Percentiles rank a stretch among this genome's conserved stretches.
Conservation (phyloP, 163 green algal genomes). For the Volvox carteri region DNA sequence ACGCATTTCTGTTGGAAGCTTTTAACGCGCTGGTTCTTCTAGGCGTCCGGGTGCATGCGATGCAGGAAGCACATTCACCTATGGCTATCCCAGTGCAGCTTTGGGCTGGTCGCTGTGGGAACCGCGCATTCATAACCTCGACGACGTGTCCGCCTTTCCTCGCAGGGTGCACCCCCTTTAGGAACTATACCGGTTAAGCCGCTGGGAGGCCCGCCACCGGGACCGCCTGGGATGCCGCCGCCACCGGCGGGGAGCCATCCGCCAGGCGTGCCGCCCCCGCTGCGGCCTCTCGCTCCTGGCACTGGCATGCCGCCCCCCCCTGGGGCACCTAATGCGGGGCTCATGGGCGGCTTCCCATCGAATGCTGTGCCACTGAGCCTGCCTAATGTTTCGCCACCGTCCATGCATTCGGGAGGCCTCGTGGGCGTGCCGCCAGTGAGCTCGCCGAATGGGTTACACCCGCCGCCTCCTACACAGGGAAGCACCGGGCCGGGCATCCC, state of each 20-base stretch:
- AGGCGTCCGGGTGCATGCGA: too few relatives aligned
- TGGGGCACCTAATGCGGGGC: neutral
- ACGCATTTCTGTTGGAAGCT: too few relatives aligned
- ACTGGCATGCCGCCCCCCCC: constrained; percentile 4
- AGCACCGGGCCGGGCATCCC: constrained; percentile 23
- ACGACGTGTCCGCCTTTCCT: too few relatives aligned
- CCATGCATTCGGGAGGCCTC: constrained; percentile 35
- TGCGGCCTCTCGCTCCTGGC: neutral
- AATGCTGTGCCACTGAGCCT: constrained; percentile 45
- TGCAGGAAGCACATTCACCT: too few relatives aligned
- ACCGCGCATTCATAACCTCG: too few relatives aligned
- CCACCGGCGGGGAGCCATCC: neutral
- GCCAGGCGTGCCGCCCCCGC: constrained; percentile 12
- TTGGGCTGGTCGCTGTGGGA: too few relatives aligned
- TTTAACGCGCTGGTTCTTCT: too few relatives aligned
- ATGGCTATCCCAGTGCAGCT: too few relatives aligned
- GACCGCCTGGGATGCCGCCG: constrained; percentile 2
- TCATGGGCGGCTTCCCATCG: constrained; percentile 15
- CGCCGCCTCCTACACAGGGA: constrained; percentile 7
- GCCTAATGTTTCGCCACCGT: constrained; percentile 39
- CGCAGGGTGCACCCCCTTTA: neutral
- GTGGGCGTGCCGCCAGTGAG: constrained; percentile 19
- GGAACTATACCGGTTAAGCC: constrained; percentile 26
- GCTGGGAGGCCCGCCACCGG: neutral
- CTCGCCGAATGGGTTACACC: constrained; percentile 34